Evolutionary conservation across 352 stramenopile species (phyloP).

Genomic region (Pythium grandisporangium): DNA sequence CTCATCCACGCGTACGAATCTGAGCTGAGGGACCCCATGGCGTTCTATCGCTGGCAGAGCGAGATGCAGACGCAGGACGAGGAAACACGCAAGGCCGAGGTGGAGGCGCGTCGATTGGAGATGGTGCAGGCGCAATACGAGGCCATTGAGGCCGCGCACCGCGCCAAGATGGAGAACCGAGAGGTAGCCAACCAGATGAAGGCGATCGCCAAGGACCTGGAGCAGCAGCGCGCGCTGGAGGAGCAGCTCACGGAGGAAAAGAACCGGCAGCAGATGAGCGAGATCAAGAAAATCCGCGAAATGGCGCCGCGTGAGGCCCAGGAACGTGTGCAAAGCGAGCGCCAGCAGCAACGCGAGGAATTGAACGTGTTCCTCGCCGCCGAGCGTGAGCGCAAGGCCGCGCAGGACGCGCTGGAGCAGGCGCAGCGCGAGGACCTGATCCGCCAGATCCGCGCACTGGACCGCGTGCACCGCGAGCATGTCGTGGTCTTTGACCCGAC

Average conservation of each 20-base stretch:
- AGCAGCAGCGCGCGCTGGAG: slow-evolving; percentile 52
- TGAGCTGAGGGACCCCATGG: slow-evolving; percentile 83
- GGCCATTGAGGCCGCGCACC: slow-evolving; percentile 59
- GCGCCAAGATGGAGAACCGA: slow-evolving; percentile 66
- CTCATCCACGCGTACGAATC: slow-evolving; percentile 83
- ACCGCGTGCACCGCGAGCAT: slow-evolving; percentile 69
- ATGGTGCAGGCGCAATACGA: slow-evolving; percentile 80
- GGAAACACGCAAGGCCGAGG: slow-evolving; percentile 43
- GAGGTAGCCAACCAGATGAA: slow-evolving; percentile 80
- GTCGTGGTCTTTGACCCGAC: slow-evolving; percentile 88
- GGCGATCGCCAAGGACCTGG: slow-evolving; percentile 49
- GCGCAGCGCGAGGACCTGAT: slow-evolving; percentile 79
- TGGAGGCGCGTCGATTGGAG: slow-evolving; percentile 71
- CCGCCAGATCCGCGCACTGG: slow-evolving; percentile 72
- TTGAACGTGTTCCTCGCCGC: slow-evolving; percentile 48
- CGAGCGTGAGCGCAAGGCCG: slow-evolving; percentile 51
- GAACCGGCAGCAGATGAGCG: slow-evolving; percentile 39
- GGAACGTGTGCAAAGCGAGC: slow-evolving; percentile 45
- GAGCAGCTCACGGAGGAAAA: slow-evolving; percentile 36
- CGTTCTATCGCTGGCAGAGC: slow-evolving; percentile 88
- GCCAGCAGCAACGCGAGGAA: slow-evolving; percentile 47
- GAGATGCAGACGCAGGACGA: slow-evolving; percentile 82
- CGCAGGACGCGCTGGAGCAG: slow-evolving; percentile 55
- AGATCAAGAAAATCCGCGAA: slow-evolving; percentile 74
- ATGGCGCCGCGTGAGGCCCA: slow-evolving; percentile 73